Base-by-base conservation (phyloP, 352 stramenopile species). In the Peronospora farinosa region DNA sequence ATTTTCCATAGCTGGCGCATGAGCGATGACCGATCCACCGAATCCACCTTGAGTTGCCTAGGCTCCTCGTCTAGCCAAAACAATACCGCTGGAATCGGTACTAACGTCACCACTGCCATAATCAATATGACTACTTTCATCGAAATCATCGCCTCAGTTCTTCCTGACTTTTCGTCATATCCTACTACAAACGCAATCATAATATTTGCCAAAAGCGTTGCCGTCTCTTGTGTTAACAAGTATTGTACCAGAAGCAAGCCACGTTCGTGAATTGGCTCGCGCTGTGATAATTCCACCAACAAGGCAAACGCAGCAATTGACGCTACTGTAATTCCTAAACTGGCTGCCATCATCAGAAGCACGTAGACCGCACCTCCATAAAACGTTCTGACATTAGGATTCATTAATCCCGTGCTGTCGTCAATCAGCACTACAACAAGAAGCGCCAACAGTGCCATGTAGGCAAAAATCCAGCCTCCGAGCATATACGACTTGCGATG, bases 401-500 rank as follows among this genome's bases (percentile, higher is more conserved):
- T 64, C 21, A 67, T 58, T 5, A 76, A 42, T 8, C 53, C 50
- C 1, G 53, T 66, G 12, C 64, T 51, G 41, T 81, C 72, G 47
- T 88, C 79, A 17, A 80, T 53, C 47, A 88, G 69, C 0, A 72
- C 51, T 43, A 90, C 67, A 9, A 86, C 45, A 7, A 85, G 68
- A 11, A 88, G 66, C 11, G 70, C 72, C 73, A 90, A 85, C 10
- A 88, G 47, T 33, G 74, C 71, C 25, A 85, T 50, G 51, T 88
- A 90, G 13, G 76, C 74, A 30, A 81, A 69, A 13, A 85, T 65
- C 78, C 76, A 90, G 7, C 75, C 78, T 35, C 73, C 68, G 16
- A 88, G 51, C 59, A 90, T 88, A 60, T 88, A 90, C 16, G 74
- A 75, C 60, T 90, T 90, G 21, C 79, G 76, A 15, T 88, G 76